Evolutionary conservation across 371 early-diverging fungal genomes (phyloP), one percentile per base, ranked within the genome.

Genomic region (Mucor lusitanicus): DNA sequence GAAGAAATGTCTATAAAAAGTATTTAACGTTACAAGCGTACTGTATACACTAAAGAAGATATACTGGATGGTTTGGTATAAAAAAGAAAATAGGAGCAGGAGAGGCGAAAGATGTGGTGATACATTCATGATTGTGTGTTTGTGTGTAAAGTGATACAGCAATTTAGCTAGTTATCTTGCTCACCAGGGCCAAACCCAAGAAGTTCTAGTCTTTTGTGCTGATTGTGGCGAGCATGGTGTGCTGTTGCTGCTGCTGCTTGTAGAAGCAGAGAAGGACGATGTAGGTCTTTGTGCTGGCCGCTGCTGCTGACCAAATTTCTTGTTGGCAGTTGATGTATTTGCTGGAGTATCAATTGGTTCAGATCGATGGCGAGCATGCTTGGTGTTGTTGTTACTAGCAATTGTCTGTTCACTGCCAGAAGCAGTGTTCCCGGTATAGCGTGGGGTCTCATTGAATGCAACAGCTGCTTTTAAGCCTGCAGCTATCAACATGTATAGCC

Each of bases 361-460:
- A 33, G 57, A 57, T 57, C 37, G 32, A 33, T 57, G 32, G 19
- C 55, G 55, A 30, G 12, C n/a, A 21, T 57, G 57, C 11, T 57
- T 27, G 57, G 57, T 54, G 27, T 54, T 13, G 17, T 19, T 57
- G 21, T 15, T 53, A 23, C 23, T 33, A 19, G 6, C 35, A 11
- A 1, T 13, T 42, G 25, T 28, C n/a, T 21, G 19, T 21, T 48
- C 48, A 11, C 28, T 19, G 3, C 37, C 53, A 28, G 57, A 15
- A 61, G 30, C 6, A 3, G 30, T 30, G 6, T 30, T 30, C 6
- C 30, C 53, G 21, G 57, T 13, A 61, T 87, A 83, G 21, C 83
- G 68, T 0, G 90, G 85, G 0, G 87, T 74, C 67, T 88, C 87
- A 55, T 87, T 85, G 62, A 86, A 88, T 17, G 90, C 90, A 39